phyloP scores from a whole-genome alignment of 139 green algal genomes.

The Haematococcus sp. region DNA sequence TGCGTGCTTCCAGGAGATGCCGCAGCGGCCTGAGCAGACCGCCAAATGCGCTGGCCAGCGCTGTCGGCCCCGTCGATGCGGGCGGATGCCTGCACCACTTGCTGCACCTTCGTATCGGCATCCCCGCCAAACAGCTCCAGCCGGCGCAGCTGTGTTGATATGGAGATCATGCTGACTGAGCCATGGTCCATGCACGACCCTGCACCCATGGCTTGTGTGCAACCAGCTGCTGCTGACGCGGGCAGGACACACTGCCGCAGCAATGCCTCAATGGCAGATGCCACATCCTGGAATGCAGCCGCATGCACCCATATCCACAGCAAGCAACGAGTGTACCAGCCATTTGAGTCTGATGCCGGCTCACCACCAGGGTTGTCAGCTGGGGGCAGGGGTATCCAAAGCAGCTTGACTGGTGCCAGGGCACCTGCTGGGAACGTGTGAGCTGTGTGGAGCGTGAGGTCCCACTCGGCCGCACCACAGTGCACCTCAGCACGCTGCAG shows the following conservation, averaged over 20 bases:
- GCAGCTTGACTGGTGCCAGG: constrained; percentile 29
- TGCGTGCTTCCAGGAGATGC: no score
- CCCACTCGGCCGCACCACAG: constrained; percentile 21
- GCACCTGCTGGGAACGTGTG: constrained; percentile 14
- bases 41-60: no score
- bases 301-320: constrained; percentile 47
- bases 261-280: constrained; percentile 5
- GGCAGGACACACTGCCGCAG: no score
- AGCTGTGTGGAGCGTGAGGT: constrained; percentile 30
- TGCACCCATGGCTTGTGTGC: no score
- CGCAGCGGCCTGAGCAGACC: no score
- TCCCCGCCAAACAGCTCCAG: constrained; percentile 28
- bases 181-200: no score
- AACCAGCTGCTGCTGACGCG: no score
- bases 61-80: no score
- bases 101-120: constrained; percentile 12
- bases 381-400: constrained; percentile 15
- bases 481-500: constrained; percentile 19
- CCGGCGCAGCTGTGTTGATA: constrained; percentile 27
- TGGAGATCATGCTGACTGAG: constrained; percentile 12
- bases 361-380: neutral
- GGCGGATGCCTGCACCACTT: no score
- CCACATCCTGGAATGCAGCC: constrained; percentile 24
- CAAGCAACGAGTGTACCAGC: constrained; percentile 12
- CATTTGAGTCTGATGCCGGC: neutral